Conservation (phyloP, 108 stramenopile species). For the Nannochloropsis oceanica region DNA sequence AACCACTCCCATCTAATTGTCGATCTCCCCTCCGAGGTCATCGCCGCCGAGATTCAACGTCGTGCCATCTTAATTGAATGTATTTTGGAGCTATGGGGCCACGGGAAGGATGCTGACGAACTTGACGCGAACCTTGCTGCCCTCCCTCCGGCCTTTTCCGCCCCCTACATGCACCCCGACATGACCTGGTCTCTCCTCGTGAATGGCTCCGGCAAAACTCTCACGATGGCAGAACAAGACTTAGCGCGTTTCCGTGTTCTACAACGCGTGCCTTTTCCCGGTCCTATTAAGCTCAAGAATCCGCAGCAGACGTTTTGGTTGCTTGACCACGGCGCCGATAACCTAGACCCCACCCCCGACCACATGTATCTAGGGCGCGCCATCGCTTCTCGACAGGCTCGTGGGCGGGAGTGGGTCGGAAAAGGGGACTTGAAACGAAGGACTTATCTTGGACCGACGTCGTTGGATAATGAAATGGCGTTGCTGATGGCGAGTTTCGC, state of each 20-base stretch:
- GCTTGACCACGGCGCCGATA: background rate
- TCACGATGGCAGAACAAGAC: background rate
- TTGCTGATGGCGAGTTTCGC: constrained; percentile 23
- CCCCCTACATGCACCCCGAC: background rate
- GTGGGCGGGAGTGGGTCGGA: constrained; percentile 32
- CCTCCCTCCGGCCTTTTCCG: background rate
- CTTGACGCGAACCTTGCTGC: background rate
- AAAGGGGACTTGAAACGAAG: constrained; percentile 75
- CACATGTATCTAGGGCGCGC: background rate
- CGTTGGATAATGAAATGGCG: constrained; percentile 82
- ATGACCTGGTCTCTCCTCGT: background rate
- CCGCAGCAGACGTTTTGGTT: background rate
- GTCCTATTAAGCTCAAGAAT: background rate
- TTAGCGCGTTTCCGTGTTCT: background rate
- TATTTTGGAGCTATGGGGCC: background rate
- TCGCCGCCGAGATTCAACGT: background rate
- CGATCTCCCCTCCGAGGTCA: background rate
- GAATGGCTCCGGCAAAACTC: background rate
- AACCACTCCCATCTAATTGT: background rate
- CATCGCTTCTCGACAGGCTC: background rate
- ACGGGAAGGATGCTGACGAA: background rate
- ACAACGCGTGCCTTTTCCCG: background rate
- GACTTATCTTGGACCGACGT: constrained; percentile 83
- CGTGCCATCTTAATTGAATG: background rate
- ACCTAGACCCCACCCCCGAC: background rate